Evolutionary conservation across 2,329 filamentous ascomycete genomes (phyloP).

Genomic region (Neurospora sp.): DNA sequence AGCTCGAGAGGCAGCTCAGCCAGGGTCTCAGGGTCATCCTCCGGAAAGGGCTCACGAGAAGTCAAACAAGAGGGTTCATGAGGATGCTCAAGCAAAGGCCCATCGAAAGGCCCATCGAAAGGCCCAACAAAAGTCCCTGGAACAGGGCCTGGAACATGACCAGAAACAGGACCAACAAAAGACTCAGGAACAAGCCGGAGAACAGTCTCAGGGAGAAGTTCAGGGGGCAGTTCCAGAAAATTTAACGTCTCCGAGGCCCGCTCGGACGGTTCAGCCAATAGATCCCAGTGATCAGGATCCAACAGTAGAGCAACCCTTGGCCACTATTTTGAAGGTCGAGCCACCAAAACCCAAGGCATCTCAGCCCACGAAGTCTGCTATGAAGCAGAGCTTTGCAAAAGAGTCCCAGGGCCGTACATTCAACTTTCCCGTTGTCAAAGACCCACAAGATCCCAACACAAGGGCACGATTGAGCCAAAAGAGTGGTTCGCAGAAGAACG

Average conservation of each 20-base stretch:
- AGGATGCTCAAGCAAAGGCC: not conserved
- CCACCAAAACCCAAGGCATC: slow-evolving; percentile 10
- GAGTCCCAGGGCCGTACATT: slow-evolving; percentile 33
- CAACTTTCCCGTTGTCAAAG: slow-evolving; percentile 68
- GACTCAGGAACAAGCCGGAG: not conserved
- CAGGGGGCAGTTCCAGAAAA: not conserved
- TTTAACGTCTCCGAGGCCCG: not conserved
- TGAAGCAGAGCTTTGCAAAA: slow-evolving; percentile 23
- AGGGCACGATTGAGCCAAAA: slow-evolving; percentile 57
- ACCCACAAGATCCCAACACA: slow-evolving; percentile 57
- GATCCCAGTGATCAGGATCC: not conserved
- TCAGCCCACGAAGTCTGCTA: slow-evolving; percentile 15
- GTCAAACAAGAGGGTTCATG: not conserved
- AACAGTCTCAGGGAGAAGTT: not conserved
- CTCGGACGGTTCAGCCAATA: not conserved
- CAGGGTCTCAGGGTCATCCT: not conserved
- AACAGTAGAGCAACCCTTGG: not conserved
- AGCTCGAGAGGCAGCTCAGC: not conserved
- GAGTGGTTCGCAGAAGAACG: slow-evolving; percentile 42
- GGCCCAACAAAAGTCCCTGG: not conserved
- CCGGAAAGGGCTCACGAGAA: not conserved
- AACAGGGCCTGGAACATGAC: not conserved
- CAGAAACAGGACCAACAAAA: not conserved
- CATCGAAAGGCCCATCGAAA: not conserved
- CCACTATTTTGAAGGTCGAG: not conserved